Conservation (phyloP, 176 grass and related monocot species). For the Puya raimondii region DNA sequence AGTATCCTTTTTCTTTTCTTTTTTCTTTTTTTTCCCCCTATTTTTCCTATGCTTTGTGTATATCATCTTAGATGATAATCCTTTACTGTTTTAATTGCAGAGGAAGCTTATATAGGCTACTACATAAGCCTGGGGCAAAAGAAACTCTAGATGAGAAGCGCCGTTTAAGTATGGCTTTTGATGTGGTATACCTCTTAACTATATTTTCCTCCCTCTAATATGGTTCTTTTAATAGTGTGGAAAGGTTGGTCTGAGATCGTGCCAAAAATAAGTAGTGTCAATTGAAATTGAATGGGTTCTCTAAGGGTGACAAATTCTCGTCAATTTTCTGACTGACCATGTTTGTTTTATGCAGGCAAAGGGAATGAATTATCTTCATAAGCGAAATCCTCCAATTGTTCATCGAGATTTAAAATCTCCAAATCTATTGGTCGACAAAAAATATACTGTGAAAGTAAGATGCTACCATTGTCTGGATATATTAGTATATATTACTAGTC, state of each 20-base stretch:
- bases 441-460: conserved; percentile 84
- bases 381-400: conserved; percentile 82
- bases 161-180: conserved; percentile 77
- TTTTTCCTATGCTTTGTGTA: background rate
- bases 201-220: conserved; percentile 15
- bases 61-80: background rate
- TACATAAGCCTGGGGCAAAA: conserved; percentile 39
- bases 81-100: conserved; percentile 27
- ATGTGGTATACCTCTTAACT: conserved; percentile 43
- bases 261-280: background rate
- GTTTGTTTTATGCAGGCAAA: conserved; percentile 40
- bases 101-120: conserved; percentile 73
- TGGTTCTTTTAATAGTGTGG: conserved; percentile 4
- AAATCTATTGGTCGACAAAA: conserved; percentile 76
- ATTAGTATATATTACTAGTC: background rate
- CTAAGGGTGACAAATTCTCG: background rate
- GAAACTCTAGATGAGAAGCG: conserved; percentile 64
- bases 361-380: conserved; percentile 94
- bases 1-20: conserved; percentile 9
- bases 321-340: background rate
- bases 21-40: background rate
- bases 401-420: conserved; percentile 79
- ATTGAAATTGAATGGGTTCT: background rate
- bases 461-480: background rate
- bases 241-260: background rate